Base-by-base conservation (phyloP, 345 rosid genomes). In the Adansonia digitata region DNA sequence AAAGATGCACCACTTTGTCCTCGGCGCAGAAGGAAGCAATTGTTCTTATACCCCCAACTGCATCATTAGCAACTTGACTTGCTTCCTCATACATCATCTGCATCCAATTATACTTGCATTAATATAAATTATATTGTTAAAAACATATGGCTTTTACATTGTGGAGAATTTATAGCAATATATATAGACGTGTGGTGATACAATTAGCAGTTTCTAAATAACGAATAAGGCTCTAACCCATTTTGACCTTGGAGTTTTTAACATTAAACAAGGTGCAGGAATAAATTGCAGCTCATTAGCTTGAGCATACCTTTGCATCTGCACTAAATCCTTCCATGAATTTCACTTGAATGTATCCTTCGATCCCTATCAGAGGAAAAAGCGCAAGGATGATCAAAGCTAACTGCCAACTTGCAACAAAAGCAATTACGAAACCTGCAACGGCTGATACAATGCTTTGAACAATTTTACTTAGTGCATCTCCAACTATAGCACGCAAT, bases 41-140 rank as follows among this genome's bases (percentile, higher is more conserved):
- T 5, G 97, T 93, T 82, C 97, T 84, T 45, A 93, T 93, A 27
- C 94, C 85, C n/a, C 93, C 94, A 20, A 91, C 89, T 0, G 98
- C 97, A 68, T 93, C 97, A n/a, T 81, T 86, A 1, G 97, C 98
- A 73, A 93, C 93, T 81, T 93, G 98, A 74, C 97, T 87, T 15
- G 97, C 94, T 71, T 89, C 94, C 83, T 91, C 97, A 11, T 91
- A 91, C 89, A 83, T 79, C 51, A 74, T 74, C 98, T 93, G 85
- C 77, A 80, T 66, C 34, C 42, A 68, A 53, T 71, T 14, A 31
- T 5, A 26, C 40, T 48, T 15, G 5, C 0, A 48, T 45, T 5
- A 3, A 5, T 24, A n/a, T 73, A 17, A 42, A 24, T 18, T 7
- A 1, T 20, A 72, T 40, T 29, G 26, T 26, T 46, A 31, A 26